These are phyloP conservation scores for Neobulgaria alba DNA, from an alignment of 2,329 filamentous ascomycete genomes.

Conservation along the genomic window DNA sequence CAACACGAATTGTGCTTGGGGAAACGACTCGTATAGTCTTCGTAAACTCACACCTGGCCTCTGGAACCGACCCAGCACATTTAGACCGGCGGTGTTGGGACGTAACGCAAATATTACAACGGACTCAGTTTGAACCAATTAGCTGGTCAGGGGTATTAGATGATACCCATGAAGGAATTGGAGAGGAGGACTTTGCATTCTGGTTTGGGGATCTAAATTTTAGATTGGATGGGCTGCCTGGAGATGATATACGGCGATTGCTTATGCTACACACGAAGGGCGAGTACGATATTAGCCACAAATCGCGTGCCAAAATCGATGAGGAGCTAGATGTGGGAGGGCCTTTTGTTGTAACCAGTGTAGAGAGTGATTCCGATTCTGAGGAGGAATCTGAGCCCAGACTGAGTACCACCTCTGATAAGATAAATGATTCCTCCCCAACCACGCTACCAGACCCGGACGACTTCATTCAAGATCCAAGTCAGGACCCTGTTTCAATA, in stretches of 20 bases:
- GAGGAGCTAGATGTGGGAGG: constrained; percentile 37
- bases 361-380: constrained; percentile 39
- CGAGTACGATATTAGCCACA: constrained; percentile 56
- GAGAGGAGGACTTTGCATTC: constrained; percentile 87
- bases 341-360: constrained; percentile 37
- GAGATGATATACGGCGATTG: constrained; percentile 79
- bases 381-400: constrained; percentile 25
- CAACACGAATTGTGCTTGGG: constrained; percentile 72
- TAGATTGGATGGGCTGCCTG: constrained; percentile 76
- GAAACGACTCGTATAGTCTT: constrained; percentile 87
- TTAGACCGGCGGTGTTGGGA: constrained; percentile 85
- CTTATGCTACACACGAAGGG: constrained; percentile 75
- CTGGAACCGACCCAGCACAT: constrained; percentile 68
- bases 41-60: constrained; percentile 84
- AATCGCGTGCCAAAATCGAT: constrained; percentile 24
- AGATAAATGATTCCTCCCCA: constrained; percentile 30
- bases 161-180: constrained; percentile 62
- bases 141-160: constrained; percentile 54
- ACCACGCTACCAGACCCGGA: constrained; percentile 50
- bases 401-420: constrained; percentile 23
- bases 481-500: constrained; percentile 74
- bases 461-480: constrained; percentile 57
- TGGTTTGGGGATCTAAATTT: constrained; percentile 98
- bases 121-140: constrained; percentile 72
- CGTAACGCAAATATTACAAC: constrained; percentile 63